A percentile compares a stretch with the other conserved stretches of the same genome.
Evolutionary conservation across 257 asterid species (phyloP).

Genomic region (Echium plantagineum): DNA sequence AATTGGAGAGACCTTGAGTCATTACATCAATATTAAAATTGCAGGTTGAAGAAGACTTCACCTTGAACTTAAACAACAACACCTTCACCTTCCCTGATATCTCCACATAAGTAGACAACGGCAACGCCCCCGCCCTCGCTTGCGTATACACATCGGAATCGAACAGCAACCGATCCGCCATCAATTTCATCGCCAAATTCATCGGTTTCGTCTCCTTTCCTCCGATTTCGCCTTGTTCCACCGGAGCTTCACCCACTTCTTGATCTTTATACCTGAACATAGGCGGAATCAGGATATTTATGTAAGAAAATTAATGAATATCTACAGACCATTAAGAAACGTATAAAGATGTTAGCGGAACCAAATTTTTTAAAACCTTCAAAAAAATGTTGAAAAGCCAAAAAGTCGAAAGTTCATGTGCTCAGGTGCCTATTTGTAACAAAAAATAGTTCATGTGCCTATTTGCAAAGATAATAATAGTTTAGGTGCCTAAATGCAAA

Average conservation of each 20-base stretch:
- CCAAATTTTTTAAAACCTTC: too few relatives aligned
- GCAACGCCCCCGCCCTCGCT: conserved; percentile 38
- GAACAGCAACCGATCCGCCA: conserved; percentile 65
- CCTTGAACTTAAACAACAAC: conserved; percentile 38
- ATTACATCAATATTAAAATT: conserved; percentile 32
- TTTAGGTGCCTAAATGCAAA: too few relatives aligned
- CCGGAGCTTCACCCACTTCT: conserved; percentile 56
- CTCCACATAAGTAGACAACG: conserved; percentile 44
- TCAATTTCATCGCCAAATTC: conserved; percentile 45
- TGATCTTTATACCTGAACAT: conserved; percentile 26
- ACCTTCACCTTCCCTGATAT: conserved; percentile 50
- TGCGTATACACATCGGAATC: conserved; percentile 37
- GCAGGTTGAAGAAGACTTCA: conserved; percentile 42
- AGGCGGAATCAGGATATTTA: too few relatives aligned
- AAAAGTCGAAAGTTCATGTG: too few relatives aligned
- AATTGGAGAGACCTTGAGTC: conserved; percentile 28
- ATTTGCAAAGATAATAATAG: too few relatives aligned
- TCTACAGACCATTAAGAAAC: too few relatives aligned
- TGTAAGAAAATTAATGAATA: too few relatives aligned
- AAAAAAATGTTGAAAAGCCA: too few relatives aligned
- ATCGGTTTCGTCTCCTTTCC: conserved; percentile 29
- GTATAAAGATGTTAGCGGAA: too few relatives aligned
- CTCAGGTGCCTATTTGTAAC: too few relatives aligned
- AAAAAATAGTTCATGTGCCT: too few relatives aligned
- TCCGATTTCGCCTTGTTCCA: conserved; percentile 51